Evolutionary conservation across 345 rosid species (phyloP).

Genomic region (Lepidium didymum): DNA sequence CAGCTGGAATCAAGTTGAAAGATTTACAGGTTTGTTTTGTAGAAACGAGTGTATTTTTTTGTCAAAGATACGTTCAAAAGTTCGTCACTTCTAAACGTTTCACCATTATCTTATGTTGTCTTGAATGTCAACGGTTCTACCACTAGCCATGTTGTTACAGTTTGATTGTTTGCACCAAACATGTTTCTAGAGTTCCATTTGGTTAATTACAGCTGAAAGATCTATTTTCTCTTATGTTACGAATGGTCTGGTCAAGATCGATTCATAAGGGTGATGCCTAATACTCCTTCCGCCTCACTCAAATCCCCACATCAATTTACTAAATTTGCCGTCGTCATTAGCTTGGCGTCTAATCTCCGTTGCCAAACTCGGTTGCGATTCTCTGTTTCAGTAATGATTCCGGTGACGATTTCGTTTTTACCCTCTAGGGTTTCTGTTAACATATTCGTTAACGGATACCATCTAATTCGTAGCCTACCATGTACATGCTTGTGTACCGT

Average conservation of each 20-base stretch:
- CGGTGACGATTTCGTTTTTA: no score
- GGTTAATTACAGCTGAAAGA: neutral
- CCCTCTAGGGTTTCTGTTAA: no score
- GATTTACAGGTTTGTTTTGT: constrained; percentile 61
- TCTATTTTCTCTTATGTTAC: constrained; percentile 25
- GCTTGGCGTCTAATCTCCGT: no score
- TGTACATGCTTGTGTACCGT: no score
- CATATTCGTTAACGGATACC: no score
- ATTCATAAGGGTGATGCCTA: constrained; percentile 84
- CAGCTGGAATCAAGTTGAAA: constrained; percentile 74
- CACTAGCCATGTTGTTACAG: neutral
- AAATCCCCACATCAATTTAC: no score
- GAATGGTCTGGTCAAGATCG: constrained; percentile 83
- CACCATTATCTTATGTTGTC: neutral
- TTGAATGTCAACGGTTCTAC: neutral
- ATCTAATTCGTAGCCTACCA: no score
- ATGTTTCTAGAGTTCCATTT: neutral
- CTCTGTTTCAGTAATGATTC: no score
- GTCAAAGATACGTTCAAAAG: neutral
- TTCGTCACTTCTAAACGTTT: neutral
- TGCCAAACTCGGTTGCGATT: no score
- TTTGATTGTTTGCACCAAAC: neutral
- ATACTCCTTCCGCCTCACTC: constrained; percentile 62
- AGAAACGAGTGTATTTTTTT: neutral
- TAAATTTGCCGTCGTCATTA: no score